These are phyloP conservation scores for Solanum arcanum DNA, from an alignment of 257 asterid species.

Conservation along the genomic window DNA sequence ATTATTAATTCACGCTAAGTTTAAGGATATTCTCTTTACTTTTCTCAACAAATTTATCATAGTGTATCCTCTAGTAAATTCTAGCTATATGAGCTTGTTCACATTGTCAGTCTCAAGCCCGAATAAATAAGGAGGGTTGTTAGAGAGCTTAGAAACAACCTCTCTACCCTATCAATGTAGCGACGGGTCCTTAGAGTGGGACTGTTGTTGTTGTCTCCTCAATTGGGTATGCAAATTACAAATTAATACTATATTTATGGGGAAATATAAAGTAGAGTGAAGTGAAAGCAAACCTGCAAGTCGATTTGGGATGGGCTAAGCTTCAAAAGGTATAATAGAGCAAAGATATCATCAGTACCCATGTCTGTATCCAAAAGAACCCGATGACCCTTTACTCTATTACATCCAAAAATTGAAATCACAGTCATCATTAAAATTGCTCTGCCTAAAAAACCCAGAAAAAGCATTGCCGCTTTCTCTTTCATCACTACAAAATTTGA, in stretches of 20 bases:
- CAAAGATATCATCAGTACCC: conserved; percentile 78
- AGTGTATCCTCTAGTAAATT: too few species aligned
- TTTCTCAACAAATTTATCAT: too few species aligned
- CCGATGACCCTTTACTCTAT: neutral
- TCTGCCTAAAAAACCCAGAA: neutral
- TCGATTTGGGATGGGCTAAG: conserved; percentile 21
- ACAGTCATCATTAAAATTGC: neutral
- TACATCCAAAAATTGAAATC: neutral
- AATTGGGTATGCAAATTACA: neutral
- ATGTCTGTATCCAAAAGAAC: conserved; percentile 37
- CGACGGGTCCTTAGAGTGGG: too few species aligned
- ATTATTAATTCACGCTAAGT: too few species aligned
- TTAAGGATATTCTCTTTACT: too few species aligned
- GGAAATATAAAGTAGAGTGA: neutral
- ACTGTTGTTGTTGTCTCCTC: too few species aligned
- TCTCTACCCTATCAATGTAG: too few species aligned
- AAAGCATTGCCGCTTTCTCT: neutral
- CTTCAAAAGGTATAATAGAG: conserved; percentile 67
- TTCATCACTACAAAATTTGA: neutral
- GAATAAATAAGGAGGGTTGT: rapidly evolving
- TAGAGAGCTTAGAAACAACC: rapidly evolving
- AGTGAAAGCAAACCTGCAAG: neutral
- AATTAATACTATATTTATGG: neutral
- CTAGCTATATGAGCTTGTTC: too few species aligned
- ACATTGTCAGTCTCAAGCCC: too few species aligned